Percentiles rank a stretch among this genome's conserved stretches.
phyloP scores from a whole-genome alignment of 257 asterid species.

The Plantago major region DNA sequence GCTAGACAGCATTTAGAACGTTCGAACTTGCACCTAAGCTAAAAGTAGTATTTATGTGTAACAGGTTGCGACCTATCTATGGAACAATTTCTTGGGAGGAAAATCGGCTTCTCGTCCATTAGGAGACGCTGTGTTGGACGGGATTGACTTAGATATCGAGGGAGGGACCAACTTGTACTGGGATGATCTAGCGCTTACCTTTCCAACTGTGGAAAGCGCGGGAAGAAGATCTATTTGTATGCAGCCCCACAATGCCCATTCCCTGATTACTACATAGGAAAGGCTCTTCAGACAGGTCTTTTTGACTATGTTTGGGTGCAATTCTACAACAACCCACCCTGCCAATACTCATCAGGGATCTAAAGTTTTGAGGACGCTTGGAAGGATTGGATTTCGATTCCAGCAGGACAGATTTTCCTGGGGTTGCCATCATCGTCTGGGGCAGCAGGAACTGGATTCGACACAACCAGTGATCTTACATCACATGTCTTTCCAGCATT shows the following conservation, averaged over 20 bases:
- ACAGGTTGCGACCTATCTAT: conserved; percentile 38
- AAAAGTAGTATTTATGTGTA: too few species aligned
- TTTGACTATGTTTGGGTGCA: conserved; percentile 61
- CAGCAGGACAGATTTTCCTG: conserved; percentile 36
- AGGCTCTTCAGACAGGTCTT: conserved; percentile 40
- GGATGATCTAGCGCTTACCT: conserved; percentile 40
- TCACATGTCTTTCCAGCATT: conserved; percentile 50
- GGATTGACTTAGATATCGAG: conserved; percentile 53
- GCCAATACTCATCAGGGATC: conserved; percentile 31
- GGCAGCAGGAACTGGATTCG: conserved; percentile 46
- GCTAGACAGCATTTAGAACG: conserved; percentile 16
- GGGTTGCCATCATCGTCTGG: conserved; percentile 52
- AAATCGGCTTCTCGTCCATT: conserved; percentile 36
- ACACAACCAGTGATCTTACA: conserved; percentile 44
- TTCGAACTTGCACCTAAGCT: too few species aligned
- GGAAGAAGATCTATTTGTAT: conserved; percentile 35
- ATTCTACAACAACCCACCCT: conserved; percentile 46
- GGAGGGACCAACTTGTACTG: conserved; percentile 25
- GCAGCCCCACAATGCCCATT: conserved; percentile 57
- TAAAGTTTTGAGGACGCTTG: conserved; percentile 31
- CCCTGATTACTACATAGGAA: conserved; percentile 34
- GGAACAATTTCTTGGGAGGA: conserved; percentile 53
- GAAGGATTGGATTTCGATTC: conserved; percentile 34
- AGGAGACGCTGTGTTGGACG: conserved; percentile 45
- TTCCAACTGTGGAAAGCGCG: conserved; percentile 13